Percentiles rank a stretch among this genome's conserved stretches.
Evolutionary conservation across 2,329 filamentous ascomycete genomes (phyloP).

Genomic region (Sporothrix phasma): DNA sequence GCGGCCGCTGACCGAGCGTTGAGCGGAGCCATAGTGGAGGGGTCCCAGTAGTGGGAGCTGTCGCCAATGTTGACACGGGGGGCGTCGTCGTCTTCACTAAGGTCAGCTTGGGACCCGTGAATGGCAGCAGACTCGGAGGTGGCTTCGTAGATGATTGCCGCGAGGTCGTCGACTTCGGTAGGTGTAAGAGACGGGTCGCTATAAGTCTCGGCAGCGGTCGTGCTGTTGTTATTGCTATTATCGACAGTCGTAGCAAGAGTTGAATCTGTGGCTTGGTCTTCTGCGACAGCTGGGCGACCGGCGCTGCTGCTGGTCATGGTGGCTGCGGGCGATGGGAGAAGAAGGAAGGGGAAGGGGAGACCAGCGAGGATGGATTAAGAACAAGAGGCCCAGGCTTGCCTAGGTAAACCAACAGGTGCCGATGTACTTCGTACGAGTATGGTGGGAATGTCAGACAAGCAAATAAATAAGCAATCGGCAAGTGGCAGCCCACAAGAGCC

Average conservation of each 20-base stretch:
- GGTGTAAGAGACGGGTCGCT: not conserved
- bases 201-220: not conserved
- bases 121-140: not conserved
- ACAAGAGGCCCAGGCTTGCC: not conserved
- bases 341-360: not conserved
- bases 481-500: not conserved
- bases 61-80: conserved; percentile 11
- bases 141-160: conserved; percentile 8
- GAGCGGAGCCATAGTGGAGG: conserved; percentile 46
- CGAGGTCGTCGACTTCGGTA: conserved; percentile 9
- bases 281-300: conserved; percentile 1
- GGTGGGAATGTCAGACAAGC: not conserved
- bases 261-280: not conserved
- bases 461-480: conserved; percentile 7
- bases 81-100: conserved; percentile 7
- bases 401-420: not conserved
- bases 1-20: conserved; percentile 46
- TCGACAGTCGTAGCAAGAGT: not conserved
- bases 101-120: not conserved
- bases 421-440: too few relatives aligned
- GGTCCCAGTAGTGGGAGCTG: conserved; percentile 47
- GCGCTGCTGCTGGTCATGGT: conserved; percentile 7
- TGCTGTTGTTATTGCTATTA: not conserved
- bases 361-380: not conserved
- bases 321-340: not conserved